phyloP scores from a whole-genome alignment of 129 eudicot genomes.

The Helianthus tuberosus region DNA sequence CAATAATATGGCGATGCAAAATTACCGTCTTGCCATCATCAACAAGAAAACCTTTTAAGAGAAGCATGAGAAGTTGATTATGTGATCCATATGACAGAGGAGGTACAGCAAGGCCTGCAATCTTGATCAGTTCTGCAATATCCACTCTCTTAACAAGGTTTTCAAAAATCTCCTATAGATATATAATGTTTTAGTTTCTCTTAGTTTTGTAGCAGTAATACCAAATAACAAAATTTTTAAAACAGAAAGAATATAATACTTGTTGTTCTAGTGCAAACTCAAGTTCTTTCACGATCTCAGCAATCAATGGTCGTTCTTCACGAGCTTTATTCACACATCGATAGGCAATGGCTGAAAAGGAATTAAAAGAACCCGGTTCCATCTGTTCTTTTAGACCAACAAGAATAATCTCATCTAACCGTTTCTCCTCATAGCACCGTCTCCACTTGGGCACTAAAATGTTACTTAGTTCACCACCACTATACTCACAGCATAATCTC shows the following conservation, averaged over 20 bases:
- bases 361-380: no score
- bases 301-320: no score
- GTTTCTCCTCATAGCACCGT: no score
- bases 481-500: no score
- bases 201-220: neutral
- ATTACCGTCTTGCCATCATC: constrained; percentile 9
- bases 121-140: neutral
- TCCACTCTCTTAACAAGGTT: neutral
- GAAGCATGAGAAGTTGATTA: neutral
- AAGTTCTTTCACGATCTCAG: constrained; percentile 1
- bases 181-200: neutral
- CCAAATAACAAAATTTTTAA: neutral
- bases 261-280: constrained; percentile 12
- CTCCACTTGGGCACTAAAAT: no score
- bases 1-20: neutral
- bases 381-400: no score
- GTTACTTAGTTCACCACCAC: no score
- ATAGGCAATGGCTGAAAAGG: no score
- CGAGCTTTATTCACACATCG: no score
- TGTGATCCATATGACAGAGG: neutral
- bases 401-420: no score
- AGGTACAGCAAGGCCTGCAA: constrained; percentile 11
- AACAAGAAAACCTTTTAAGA: constrained; percentile 2
- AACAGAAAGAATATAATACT: neutral
- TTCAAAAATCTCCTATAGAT: constrained; percentile 1